A percentile compares a stretch with the other conserved stretches of the same genome.
Conservation (phyloP, 306 rosid genomes). For the Casuarina cunninghamiana region DNA sequence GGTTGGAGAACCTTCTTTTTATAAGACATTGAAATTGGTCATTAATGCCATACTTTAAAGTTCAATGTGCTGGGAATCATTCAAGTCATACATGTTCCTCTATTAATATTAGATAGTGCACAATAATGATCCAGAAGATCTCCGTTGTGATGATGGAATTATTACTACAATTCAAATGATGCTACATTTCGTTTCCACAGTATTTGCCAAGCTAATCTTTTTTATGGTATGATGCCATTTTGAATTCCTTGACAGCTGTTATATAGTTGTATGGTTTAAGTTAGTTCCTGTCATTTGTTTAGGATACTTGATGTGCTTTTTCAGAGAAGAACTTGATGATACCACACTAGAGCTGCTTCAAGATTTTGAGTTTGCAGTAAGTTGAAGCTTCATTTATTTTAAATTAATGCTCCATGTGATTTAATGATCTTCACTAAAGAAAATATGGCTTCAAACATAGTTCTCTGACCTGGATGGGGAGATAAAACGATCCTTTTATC, state of each 20-base stretch:
- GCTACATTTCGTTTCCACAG: neutral
- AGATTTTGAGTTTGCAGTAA: constrained; percentile 80
- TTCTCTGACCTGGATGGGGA: constrained; percentile 90
- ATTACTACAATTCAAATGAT: neutral
- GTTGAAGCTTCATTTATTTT: constrained; percentile 35
- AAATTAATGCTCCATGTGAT: constrained; percentile 15
- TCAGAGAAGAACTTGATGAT: constrained; percentile 75
- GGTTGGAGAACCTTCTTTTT: neutral
- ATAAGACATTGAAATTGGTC: neutral
- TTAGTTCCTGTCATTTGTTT: constrained; percentile 19
- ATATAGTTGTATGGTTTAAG: no score
- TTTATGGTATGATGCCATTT: no score
- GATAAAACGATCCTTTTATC: constrained; percentile 75
- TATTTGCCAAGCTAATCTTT: neutral
- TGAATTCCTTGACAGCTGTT: no score
- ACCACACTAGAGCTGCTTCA: constrained; percentile 57
- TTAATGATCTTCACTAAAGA: constrained; percentile 21
- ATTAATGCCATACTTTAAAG: neutral
- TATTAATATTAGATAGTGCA: neutral
- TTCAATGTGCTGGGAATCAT: neutral
- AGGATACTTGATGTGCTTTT: constrained; percentile 93
- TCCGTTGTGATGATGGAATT: neutral
- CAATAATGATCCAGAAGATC: neutral
- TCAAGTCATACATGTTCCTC: neutral
- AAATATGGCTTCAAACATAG: constrained; percentile 44